phyloP scores from a whole-genome alignment of 164 flowering plant genomes.

The Nymphaea colorata region DNA sequence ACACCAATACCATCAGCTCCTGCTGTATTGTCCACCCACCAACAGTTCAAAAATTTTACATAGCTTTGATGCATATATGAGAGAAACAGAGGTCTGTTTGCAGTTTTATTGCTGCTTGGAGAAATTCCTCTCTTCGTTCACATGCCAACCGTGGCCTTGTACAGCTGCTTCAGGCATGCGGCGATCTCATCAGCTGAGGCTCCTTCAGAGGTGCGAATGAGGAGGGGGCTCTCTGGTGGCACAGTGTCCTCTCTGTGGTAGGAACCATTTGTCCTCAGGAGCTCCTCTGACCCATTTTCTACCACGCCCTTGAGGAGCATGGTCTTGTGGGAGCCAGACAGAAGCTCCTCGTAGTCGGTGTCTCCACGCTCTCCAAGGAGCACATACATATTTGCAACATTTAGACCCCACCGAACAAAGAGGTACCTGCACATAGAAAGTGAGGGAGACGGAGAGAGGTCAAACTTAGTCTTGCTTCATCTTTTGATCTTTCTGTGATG shows the following conservation, averaged over 20 bases:
- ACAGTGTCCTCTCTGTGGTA: slow-evolving; percentile 60
- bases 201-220: slow-evolving; percentile 22
- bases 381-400: slow-evolving; percentile 80
- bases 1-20: no score
- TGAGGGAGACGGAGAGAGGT: neutral
- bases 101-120: no score
- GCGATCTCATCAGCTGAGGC: slow-evolving; percentile 50
- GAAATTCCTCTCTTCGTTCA: neutral
- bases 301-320: slow-evolving; percentile 65
- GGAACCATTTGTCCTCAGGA: slow-evolving; percentile 60
- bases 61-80: no score
- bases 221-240: slow-evolving; percentile 59
- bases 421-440: slow-evolving; percentile 43
- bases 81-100: no score
- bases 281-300: slow-evolving; percentile 53
- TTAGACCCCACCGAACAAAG: slow-evolving; percentile 88
- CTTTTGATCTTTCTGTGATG: no score
- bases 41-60: no score
- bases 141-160: slow-evolving; percentile 15
- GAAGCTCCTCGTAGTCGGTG: slow-evolving; percentile 81
- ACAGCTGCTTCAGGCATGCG: slow-evolving; percentile 28
- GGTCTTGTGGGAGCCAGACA: slow-evolving; percentile 78
- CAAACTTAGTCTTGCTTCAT: neutral
- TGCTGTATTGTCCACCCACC: no score
- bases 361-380: slow-evolving; percentile 84